Evolutionary conservation across 371 early-diverging fungal genomes (phyloP), one percentile per base, ranked within the genome.

Genomic region (Mucor circinelloides): DNA sequence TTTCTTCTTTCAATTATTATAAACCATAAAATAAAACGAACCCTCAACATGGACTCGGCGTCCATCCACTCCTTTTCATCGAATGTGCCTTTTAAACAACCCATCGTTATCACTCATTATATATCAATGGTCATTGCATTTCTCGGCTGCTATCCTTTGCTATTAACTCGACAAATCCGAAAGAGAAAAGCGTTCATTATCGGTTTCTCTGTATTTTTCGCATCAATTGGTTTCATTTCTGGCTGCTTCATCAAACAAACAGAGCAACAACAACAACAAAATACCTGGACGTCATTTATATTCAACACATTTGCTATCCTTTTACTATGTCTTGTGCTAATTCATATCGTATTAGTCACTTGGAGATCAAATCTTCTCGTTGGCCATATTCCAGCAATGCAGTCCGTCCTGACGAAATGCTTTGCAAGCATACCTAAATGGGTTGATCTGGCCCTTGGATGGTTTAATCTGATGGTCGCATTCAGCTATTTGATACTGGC

Each of bases 31-130:
- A 23, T 12, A 36, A 36, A 36, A 36, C 36, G 36, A 36, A 36
- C 36, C 36, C 34, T 8, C 44, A 66, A 50, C 52, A 77, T 80
- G 77, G 75, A 77, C 71, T 36, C 64, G 10, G 21, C 32, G 44
- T 54, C 69, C 63, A 70, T 72, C 36, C 73, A 69, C 60, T 63
- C 82, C 66, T 82, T 82, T 63, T 71, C 82, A 62, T 62, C 65
- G 50, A 66, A 79, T 74, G 75, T 73, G 28, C 80, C 78, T 46
- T 72, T 82, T 28, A 76, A 71, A 60, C 80, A 82, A 66, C 72
- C 82, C 6, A 60, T 72, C 64, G 76, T 77, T 59, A 74, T 82
- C 66, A 64, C 71, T 34, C 82, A 82, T 66, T 58, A 72, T 54
- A 63, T 70, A 23, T 74, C 74, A 46, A 75, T 79, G 76, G 69